These are phyloP conservation scores for Litchi chinensis DNA, from an alignment of 345 rosid species.

Conservation along the genomic window DNA sequence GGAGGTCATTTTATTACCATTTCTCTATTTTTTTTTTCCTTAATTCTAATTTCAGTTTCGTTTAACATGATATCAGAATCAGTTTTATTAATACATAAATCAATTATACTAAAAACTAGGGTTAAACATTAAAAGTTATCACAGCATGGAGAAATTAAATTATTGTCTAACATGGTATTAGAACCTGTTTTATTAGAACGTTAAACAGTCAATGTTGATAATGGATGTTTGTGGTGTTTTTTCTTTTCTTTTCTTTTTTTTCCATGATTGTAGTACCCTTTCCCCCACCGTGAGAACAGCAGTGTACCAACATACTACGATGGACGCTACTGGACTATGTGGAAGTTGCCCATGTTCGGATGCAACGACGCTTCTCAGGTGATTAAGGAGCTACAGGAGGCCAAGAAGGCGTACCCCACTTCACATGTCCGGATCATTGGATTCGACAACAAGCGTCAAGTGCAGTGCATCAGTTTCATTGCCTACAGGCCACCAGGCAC, in stretches of 20 bases:
- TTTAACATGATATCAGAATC: neutral
- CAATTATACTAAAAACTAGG: no score
- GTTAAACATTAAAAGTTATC: no score
- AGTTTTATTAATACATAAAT: no score
- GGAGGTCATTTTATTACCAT: conserved; percentile 29
- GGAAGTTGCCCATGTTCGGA: conserved; percentile 60
- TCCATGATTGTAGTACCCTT: conserved; percentile 31
- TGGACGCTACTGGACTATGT: conserved; percentile 58
- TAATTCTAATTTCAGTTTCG: no score
- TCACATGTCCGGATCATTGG: conserved; percentile 48
- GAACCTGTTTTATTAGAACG: neutral
- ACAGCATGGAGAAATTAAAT: no score
- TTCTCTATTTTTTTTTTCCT: neutral
- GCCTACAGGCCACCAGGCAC: conserved; percentile 24
- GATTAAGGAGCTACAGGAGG: conserved; percentile 49
- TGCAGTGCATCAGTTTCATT: conserved; percentile 34
- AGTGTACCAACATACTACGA: conserved; percentile 35
- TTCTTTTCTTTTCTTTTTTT: neutral
- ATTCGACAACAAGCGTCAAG: conserved; percentile 50
- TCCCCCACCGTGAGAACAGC: conserved; percentile 33
- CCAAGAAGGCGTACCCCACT: conserved; percentile 37
- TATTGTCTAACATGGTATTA: no score
- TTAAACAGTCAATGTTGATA: neutral
- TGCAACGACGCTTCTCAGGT: conserved; percentile 51
- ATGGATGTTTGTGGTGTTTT: neutral